These are phyloP conservation scores for Sporothrix euskadiensis DNA, from an alignment of 2,329 filamentous ascomycete species.

Conservation along the genomic window DNA sequence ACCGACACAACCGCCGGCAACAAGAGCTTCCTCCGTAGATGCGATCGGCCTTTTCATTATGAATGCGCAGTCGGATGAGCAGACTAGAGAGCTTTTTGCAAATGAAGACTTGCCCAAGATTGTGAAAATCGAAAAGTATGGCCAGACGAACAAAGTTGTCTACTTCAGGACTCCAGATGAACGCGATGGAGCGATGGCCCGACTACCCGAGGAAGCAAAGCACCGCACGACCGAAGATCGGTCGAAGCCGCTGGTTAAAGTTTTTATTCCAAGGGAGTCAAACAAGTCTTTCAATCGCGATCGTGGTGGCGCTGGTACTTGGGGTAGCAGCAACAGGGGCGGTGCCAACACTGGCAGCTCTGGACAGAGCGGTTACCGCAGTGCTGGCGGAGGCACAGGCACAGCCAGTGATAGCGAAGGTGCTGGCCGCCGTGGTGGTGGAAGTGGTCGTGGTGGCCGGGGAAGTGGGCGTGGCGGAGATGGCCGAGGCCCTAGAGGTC, in stretches of 20 bases:
- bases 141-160: conserved; percentile 78
- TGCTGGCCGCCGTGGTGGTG: conserved; percentile 54
- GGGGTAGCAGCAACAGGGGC: conserved; percentile 66
- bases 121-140: conserved; percentile 73
- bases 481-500: conserved; percentile 57
- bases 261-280: conserved; percentile 63
- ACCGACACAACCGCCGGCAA: conserved; percentile 57
- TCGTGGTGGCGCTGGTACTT: conserved; percentile 63
- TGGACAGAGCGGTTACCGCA: conserved; percentile 75
- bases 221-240: conserved; percentile 70
- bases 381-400: conserved; percentile 76
- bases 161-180: conserved; percentile 80
- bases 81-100: conserved; percentile 76
- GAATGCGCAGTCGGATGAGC: conserved; percentile 80
- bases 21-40: conserved; percentile 62
- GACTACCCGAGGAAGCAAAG: conserved; percentile 74
- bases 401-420: conserved; percentile 70
- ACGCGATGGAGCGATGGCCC: conserved; percentile 74
- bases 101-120: conserved; percentile 85
- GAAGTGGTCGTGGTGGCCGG: conserved; percentile 57
- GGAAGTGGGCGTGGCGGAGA: conserved; percentile 54
- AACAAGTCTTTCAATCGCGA: conserved; percentile 51
- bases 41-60: conserved; percentile 88
- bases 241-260: conserved; percentile 77
- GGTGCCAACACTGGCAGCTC: conserved; percentile 52